These are phyloP conservation scores for Stachybotrys chartarum DNA, from an alignment of 2,329 filamentous ascomycete genomes.

Conservation along the genomic window DNA sequence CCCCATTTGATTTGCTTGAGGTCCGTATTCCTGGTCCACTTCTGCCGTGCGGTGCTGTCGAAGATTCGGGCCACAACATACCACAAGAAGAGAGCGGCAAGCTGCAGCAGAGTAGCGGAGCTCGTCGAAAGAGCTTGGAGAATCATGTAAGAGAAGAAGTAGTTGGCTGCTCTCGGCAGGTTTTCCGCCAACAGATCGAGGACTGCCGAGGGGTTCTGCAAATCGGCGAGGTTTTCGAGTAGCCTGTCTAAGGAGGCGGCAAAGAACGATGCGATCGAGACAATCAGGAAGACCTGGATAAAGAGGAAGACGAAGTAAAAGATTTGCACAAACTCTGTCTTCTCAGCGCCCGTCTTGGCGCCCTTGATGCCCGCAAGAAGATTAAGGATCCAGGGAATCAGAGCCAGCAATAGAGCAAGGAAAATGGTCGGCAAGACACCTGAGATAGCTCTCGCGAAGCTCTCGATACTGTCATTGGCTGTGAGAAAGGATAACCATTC, in stretches of 20 bases:
- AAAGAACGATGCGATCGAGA: conserved; percentile 75
- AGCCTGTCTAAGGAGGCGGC: conserved; percentile 56
- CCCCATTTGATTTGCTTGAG: conserved; percentile 81
- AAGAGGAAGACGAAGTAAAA: conserved; percentile 96
- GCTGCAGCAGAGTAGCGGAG: conserved; percentile 79
- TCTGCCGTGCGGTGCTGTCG: conserved; percentile 74
- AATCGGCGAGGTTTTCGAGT: conserved; percentile 37
- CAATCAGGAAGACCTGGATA: conserved; percentile 88
- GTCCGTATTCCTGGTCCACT: conserved; percentile 78
- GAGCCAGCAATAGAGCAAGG: conserved; percentile 67
- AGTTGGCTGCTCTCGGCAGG: conserved; percentile 82
- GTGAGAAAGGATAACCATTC: conserved; percentile 66
- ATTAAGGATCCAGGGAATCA: conserved; percentile 74
- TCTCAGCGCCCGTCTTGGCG: conserved; percentile 72
- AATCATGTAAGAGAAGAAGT: conserved; percentile 98
- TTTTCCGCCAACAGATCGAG: conserved; percentile 68
- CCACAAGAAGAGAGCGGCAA: conserved; percentile 72
- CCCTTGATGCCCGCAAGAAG: conserved; percentile 69
- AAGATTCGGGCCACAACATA: conserved; percentile 73
- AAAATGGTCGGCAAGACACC: conserved; percentile 80
- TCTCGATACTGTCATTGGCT: conserved; percentile 50
- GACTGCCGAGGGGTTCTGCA: conserved; percentile 55
- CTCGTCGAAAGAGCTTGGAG: conserved; percentile 88
- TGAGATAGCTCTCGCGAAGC: conserved; percentile 58
- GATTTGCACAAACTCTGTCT: conserved; percentile 75